Base-by-base conservation (phyloP, 805 yeast genomes). In the Zygosaccharomyces gambellarensis region DNA sequence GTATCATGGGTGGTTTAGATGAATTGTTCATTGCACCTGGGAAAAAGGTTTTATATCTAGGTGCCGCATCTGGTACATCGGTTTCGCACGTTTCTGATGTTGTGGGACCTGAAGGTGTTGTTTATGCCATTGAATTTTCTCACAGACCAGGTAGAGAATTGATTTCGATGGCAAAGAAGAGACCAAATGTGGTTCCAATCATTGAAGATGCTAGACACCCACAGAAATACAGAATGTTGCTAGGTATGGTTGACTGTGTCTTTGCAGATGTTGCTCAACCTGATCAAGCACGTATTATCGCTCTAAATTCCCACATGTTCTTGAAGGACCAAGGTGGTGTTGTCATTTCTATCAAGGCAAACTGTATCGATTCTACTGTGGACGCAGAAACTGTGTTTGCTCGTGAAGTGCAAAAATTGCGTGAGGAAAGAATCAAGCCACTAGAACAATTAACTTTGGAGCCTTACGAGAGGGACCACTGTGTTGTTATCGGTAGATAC, bases 251-350 rank as follows among this genome's bases (percentile, higher is more conserved):
- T 59, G 99, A 94, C 74, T 88, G 83, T 70, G 98, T 94, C 54
- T 94, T 94, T 69, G 99, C 99, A 55, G 99, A 94, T 80, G 99
- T 94, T 71, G 99, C 99, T 60, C 99, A 94, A 79, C 99, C 99
- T 39, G 99, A 94, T 77, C 99, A 94, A 79, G 99, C 99, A 63
- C 95, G 99, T 86, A 94, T 94, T 71, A 92, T 94, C 72, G 99
- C 98, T 47, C 83, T 94, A 71, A 94, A 94, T 82, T 85, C 98
- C 50, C 99, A 94, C 75, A 79, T 92, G 81, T 94, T 94, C 86
- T 81, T 94, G 71, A 94, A 94, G 75, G 97, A 94, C 74, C 90
- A 85, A 75, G 99, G 99, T 76, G 96, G 96, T 71, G 99, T 94
- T 60, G 94, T 94, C 58, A 94, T 94, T 69, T 92, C 98, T 66